Evolutionary conservation across 495 filamentous ascomycete species (phyloP).

Genomic region (Aspergillus hancockii): DNA sequence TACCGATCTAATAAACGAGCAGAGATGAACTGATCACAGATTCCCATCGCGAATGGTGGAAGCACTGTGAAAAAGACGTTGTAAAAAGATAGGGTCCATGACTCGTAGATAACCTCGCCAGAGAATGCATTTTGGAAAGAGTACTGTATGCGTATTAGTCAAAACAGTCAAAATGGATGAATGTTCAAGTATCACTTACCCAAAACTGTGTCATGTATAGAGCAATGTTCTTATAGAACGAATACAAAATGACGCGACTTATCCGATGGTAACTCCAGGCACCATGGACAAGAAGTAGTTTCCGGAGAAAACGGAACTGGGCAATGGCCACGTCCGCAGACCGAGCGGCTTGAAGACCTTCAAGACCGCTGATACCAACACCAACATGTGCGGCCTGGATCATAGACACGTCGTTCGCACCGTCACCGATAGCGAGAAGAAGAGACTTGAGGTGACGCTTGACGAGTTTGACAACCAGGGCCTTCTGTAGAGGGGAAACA

Average conservation of each 20-base stretch:
- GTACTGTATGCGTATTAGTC: constrained; percentile 62
- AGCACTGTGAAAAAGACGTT: constrained; percentile 98
- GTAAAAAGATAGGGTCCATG: constrained; percentile 98
- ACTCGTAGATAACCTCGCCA: constrained; percentile 97
- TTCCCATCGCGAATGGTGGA: constrained; percentile 92
- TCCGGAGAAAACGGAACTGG: constrained; percentile 94
- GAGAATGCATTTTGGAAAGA: constrained; percentile 98
- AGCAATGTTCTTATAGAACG: constrained; percentile 99
- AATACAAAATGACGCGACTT: constrained; percentile 94
- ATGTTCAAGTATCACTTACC: constrained; percentile 51
- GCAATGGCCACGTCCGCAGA: constrained; percentile 95
- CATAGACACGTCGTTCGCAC: constrained; percentile 99
- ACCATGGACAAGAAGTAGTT: constrained; percentile 93
- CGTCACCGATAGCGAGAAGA: constrained; percentile 93
- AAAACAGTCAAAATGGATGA: not conserved
- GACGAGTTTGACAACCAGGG: constrained; percentile 96
- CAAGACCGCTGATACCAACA: constrained; percentile 94
- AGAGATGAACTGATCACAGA: constrained; percentile 97
- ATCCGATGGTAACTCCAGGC: constrained; percentile 98
- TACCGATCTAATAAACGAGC: constrained; percentile 96
- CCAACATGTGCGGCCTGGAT: constrained; percentile 99
- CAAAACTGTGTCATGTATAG: constrained; percentile 99
- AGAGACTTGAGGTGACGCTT: constrained; percentile 93
- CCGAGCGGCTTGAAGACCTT: constrained; percentile 97
- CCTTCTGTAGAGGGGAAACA: constrained; percentile 98